These are phyloP conservation scores for Ambrosiella cleistominuta DNA, from an alignment of 2,329 filamentous ascomycete species.

Conservation along the genomic window DNA sequence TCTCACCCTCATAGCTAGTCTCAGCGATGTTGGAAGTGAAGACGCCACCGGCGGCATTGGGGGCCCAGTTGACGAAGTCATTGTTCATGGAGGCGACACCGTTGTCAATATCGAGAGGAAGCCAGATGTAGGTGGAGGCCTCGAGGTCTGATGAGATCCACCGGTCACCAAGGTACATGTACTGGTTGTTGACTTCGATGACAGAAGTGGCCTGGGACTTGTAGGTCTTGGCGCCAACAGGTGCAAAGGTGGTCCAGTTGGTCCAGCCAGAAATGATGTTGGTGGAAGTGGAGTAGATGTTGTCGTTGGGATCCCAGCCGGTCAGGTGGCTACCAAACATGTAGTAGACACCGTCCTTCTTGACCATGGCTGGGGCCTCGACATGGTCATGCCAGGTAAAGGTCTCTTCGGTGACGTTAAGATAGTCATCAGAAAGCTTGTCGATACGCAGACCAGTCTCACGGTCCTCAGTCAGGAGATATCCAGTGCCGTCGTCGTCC, in stretches of 20 bases:
- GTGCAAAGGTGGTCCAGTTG: constrained; percentile 40
- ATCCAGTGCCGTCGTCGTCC: constrained; percentile 42
- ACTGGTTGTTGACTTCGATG: constrained; percentile 25
- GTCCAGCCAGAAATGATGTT: constrained; percentile 43
- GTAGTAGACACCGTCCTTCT: constrained; percentile 42
- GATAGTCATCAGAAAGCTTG: constrained; percentile 37
- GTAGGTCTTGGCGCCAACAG: constrained; percentile 38
- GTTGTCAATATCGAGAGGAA: constrained; percentile 37
- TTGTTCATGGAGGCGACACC: constrained; percentile 32
- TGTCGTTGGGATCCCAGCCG: constrained; percentile 46
- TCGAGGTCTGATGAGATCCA: constrained; percentile 44
- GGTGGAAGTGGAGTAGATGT: constrained; percentile 41
- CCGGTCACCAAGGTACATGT: constrained; percentile 50
- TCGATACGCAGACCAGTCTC: constrained; percentile 40
- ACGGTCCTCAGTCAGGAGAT: constrained; percentile 45
- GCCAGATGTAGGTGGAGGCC: constrained; percentile 46
- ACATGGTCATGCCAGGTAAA: constrained; percentile 37
- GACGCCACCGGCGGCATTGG: constrained; percentile 25
- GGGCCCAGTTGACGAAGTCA: constrained; percentile 35
- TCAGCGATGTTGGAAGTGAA: constrained; percentile 18
- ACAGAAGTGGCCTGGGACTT: constrained; percentile 43
- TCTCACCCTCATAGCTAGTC: constrained; percentile 34
- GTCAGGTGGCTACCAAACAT: constrained; percentile 44
- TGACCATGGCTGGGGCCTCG: constrained; percentile 46
- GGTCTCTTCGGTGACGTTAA: constrained; percentile 29